phyloP scores from a whole-genome alignment of 2,329 filamentous ascomycete genomes.

The Neoscytalidium dimidiatum region DNA sequence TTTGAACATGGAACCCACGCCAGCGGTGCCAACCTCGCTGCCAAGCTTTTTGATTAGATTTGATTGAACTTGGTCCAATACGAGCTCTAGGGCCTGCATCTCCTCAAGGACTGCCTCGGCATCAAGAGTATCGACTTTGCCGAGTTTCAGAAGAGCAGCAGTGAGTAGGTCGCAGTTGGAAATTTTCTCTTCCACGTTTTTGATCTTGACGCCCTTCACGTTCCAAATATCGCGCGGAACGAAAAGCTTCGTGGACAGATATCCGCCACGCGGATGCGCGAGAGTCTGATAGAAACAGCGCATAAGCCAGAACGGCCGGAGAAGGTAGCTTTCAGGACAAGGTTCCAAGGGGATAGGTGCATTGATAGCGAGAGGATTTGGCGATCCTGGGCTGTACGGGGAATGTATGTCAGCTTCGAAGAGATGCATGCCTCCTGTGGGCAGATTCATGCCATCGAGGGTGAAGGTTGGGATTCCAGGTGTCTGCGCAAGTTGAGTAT shows the following conservation, averaged over 20 bases:
- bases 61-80: slow-evolving; percentile 83
- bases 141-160: slow-evolving; percentile 80
- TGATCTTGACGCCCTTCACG: slow-evolving; percentile 90
- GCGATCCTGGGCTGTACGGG: slow-evolving; percentile 62
- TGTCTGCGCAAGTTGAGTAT: slow-evolving; percentile 66
- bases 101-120: slow-evolving; percentile 91
- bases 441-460: slow-evolving; percentile 54
- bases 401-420: slow-evolving; percentile 84
- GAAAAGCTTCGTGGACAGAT: slow-evolving; percentile 88
- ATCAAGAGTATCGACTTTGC: slow-evolving; percentile 82
- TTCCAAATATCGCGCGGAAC: slow-evolving; percentile 91
- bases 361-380: slow-evolving; percentile 62
- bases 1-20: slow-evolving; percentile 72
- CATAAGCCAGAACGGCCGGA: slow-evolving; percentile 99
- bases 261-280: slow-evolving; percentile 86
- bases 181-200: slow-evolving; percentile 90
- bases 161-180: slow-evolving; percentile 89
- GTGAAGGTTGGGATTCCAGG: slow-evolving; percentile 66
- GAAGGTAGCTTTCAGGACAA: slow-evolving; percentile 82
- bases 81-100: slow-evolving; percentile 83
- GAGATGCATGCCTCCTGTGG: slow-evolving; percentile 70
- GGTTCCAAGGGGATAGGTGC: slow-evolving; percentile 81
- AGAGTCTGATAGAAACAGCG: slow-evolving; percentile 90
- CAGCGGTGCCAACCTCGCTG: slow-evolving; percentile 86
- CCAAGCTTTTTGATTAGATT: slow-evolving; percentile 81